phyloP scores from a whole-genome alignment of 495 filamentous ascomycete species.

The Daldinia childiae region DNA sequence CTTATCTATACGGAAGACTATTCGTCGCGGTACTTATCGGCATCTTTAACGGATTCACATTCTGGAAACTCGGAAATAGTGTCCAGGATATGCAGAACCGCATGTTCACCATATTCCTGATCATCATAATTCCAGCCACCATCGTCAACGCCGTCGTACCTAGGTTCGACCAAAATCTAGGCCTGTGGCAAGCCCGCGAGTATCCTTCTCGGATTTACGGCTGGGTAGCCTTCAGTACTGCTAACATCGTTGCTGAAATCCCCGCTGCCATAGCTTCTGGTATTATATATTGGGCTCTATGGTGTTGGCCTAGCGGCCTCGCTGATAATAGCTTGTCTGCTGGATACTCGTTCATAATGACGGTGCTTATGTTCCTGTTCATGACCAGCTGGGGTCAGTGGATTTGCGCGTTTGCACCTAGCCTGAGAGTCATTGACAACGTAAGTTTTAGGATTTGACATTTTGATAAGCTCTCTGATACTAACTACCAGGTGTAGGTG shows the following conservation, averaged over 20 bases:
- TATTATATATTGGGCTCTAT: constrained; percentile 76
- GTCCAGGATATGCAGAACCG: constrained; percentile 79
- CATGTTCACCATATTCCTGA: constrained; percentile 80
- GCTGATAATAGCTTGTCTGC: constrained; percentile 69
- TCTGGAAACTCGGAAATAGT: constrained; percentile 75
- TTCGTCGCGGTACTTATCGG: constrained; percentile 62
- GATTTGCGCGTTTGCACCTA: constrained; percentile 83
- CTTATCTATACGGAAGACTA: constrained; percentile 76
- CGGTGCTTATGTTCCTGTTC: constrained; percentile 83
- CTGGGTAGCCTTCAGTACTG: constrained; percentile 84
- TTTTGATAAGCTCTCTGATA: background rate
- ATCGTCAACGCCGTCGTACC: constrained; percentile 79
- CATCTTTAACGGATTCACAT: constrained; percentile 89
- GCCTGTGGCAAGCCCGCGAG: constrained; percentile 80
- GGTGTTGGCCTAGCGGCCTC: constrained; percentile 83
- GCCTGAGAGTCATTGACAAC: constrained; percentile 83
- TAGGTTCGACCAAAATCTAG: constrained; percentile 81
- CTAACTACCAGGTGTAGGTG: constrained; percentile 38
- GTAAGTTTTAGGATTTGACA: constrained; percentile 26
- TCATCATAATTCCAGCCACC: constrained; percentile 77
- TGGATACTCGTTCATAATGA: constrained; percentile 88
- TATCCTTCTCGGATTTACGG: constrained; percentile 80
- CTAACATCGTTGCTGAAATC: constrained; percentile 79
- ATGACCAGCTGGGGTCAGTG: constrained; percentile 82
- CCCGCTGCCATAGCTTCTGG: constrained; percentile 71